Evolutionary conservation across 192 early-diverging fungal species (phyloP), one percentile per base, ranked within the genome.

Genomic region (Borealophlyctis nickersoniae): DNA sequence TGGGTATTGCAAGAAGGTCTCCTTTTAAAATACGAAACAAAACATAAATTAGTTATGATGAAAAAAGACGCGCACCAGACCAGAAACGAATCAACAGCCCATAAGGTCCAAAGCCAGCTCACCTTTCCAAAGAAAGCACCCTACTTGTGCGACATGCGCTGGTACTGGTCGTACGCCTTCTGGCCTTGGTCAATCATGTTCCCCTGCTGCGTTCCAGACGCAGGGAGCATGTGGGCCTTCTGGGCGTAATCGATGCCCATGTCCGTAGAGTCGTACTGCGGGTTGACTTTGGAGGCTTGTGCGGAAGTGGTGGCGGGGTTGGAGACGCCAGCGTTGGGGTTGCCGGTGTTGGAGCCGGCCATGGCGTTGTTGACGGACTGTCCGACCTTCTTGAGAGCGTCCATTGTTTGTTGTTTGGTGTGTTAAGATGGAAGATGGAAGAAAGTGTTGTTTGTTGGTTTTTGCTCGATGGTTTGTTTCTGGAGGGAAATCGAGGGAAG

Each of bases 151-250:
- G n/a, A n/a, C n/a, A n/a, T n/a, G n/a, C n/a, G n/a, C 0, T 72
- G 67, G 62, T 89, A 87, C 2, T 74, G 66, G 56, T 78, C 79
- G 66, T 88, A 59, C 13, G 30, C 30, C 3, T 33, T 59, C 22
- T 59, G 57, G 32, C 57, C 57, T 35, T 29, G 31, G 34, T 59
- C 57, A 36, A 59, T 32, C 33, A 59, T 59, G 57, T 59, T 59
- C 23, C 57, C 57, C 39, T 45, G 39, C 19, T 45, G 39, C 9
- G 39, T 45, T 7, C 39, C 39, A 19, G 39, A 13, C 9, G 39
- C 39, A 19, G 39, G 39, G 39, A 45, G 39, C 9, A 45, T 45
- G 39, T 19, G 9, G 39, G 7, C 9, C 9, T 7, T 19, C 19
- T 45, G 39, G 39, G 9, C 39, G 7, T 45, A 19, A 19, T 45